Percentiles rank a stretch among this genome's conserved stretches.
Evolutionary conservation across 306 rosid species (phyloP).

Genomic region (Cicer chorassanicum): DNA sequence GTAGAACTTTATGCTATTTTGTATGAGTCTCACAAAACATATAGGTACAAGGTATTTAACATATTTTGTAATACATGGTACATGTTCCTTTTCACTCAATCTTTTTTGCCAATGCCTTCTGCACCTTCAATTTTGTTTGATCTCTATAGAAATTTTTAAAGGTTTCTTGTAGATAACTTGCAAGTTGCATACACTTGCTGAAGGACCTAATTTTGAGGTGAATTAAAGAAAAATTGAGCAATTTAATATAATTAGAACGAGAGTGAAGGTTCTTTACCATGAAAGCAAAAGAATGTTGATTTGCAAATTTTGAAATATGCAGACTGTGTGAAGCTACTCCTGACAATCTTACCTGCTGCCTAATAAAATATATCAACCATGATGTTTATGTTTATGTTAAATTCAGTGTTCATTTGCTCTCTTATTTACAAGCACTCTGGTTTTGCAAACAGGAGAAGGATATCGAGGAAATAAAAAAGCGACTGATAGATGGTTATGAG

Average conservation of each 20-base stretch:
- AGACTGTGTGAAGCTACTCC: conserved; percentile 4
- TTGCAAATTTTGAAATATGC: conserved; percentile 15
- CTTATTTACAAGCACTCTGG: conserved; percentile 27
- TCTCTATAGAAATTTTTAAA: not conserved
- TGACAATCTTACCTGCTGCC: not conserved
- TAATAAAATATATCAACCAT: conserved; percentile 30
- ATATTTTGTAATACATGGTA: not conserved
- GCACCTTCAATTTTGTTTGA: not conserved
- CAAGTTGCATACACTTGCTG: not conserved
- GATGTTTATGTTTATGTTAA: conserved; percentile 30
- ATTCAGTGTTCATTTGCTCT: conserved; percentile 27
- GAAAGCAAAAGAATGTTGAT: not conserved
- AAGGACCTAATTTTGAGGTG: not conserved
- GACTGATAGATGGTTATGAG: conserved; percentile 75
- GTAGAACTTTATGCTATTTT: not conserved
- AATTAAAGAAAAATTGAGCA: not conserved
- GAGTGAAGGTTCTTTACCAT: not conserved
- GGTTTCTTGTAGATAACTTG: not conserved
- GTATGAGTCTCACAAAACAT: not conserved
- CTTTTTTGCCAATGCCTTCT: not conserved
- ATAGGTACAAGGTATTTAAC: not conserved
- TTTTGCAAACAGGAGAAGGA: conserved; percentile 81
- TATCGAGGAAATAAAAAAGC: conserved; percentile 55
- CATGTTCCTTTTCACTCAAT: not conserved
- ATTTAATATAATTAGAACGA: not conserved